Base-by-base conservation (phyloP, 106 monocot species). In the Dendrobium catenatum region DNA sequence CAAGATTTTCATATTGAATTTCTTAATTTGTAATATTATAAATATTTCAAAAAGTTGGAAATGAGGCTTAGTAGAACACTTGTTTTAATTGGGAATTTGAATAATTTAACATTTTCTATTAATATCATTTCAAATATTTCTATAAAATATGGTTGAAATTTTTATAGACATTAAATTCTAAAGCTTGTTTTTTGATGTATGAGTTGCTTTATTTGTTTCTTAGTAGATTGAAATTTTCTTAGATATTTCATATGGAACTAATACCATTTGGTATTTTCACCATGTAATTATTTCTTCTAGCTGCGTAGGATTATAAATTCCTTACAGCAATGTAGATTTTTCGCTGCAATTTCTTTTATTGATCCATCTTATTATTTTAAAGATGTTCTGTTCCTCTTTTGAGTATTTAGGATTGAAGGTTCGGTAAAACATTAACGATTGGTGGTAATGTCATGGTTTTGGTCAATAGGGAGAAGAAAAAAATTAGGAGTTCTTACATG, bases 41-140 rank as follows among this genome's bases (percentile, higher is more conserved):
- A 70, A 29, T 70, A 70, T 70, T 70, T 37, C 15, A 37, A 66
- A 9, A 8, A 24, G 4, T 70, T 37, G 29, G 29, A 70, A 11
- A 40, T 70, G 70, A 70, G 33, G 70, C 37, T 37, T 40, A 37
- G 70, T 37, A 13, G 70, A 31, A 33, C 68, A 70, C 29, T 70
- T 70, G 13, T 37, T 70, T 9, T 70, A 68, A 70, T 33, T 33
- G 29, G 4, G 24, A 37, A 70, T 70, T 70, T 37, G 16, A 70
- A 11, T 70, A 37, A 70, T 70, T 33, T 70, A 70, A 70, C 33
- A 61, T 31, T 70, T 64, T 70, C 68, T 70, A 22, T 66, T 70
- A 37, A 33, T 70, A 37, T 16, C 70, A 70, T 15, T 37, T 11
- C 37, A 70, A 70, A 37, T 37, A 37, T 61, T 70, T 33, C 37